These are phyloP conservation scores for Paramecium octaurelia DNA, from an alignment of 73 alveolate species.

Conservation along the genomic window DNA sequence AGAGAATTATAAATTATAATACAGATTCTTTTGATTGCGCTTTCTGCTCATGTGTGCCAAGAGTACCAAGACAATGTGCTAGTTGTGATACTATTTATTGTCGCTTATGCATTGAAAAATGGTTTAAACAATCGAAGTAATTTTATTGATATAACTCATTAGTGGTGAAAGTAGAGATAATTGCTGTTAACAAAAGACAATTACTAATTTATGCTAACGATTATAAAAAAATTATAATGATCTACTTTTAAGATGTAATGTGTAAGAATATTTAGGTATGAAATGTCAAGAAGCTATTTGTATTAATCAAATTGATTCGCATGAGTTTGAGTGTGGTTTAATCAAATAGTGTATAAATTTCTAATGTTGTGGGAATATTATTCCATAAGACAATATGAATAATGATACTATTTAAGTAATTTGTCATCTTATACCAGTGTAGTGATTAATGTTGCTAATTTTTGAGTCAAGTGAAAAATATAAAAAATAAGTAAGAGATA, in stretches of 20 bases:
- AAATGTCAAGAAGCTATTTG: neutral
- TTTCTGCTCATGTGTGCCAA: neutral
- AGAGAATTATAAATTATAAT: neutral
- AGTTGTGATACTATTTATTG: neutral
- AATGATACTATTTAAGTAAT: neutral
- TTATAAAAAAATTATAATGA: constrained; percentile 21
- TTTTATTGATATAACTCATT: neutral
- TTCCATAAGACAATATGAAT: neutral
- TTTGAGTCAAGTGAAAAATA: neutral
- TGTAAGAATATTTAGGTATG: neutral
- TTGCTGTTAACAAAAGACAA: neutral
- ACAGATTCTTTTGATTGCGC: constrained; percentile 8
- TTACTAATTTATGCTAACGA: neutral
- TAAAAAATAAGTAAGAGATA: neutral
- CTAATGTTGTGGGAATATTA: neutral
- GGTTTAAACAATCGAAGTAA: neutral
- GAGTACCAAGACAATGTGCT: neutral
- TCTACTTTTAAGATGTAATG: neutral
- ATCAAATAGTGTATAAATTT: neutral
- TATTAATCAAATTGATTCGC: neutral
- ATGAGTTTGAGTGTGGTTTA: neutral
- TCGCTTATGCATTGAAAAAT: neutral
- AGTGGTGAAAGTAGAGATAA: neutral
- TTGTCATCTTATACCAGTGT: neutral
- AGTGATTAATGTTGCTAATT: neutral